phyloP scores from a whole-genome alignment of 495 filamentous ascomycete species.

The Talaromyces adpressus region DNA sequence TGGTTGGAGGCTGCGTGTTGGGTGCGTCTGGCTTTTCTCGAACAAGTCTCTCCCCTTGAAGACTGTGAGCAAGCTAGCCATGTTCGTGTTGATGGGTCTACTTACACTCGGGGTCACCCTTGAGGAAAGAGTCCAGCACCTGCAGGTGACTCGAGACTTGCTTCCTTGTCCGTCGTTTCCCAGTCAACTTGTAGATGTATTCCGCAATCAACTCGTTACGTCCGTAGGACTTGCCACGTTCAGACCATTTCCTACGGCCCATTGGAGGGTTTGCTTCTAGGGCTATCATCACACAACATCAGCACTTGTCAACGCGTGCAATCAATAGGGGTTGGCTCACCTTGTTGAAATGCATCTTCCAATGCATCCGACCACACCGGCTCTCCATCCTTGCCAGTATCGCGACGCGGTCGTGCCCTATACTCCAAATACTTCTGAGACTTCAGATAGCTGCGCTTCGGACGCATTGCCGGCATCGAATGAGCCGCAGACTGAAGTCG shows the following conservation, averaged over 20 bases:
- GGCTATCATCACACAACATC: conserved; percentile 40
- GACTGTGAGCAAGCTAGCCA: neutral
- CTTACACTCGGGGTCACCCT: conserved; percentile 49
- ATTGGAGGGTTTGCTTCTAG: conserved; percentile 74
- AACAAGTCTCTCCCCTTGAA: conserved; percentile 36
- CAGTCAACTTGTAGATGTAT: conserved; percentile 66
- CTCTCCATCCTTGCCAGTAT: conserved; percentile 45
- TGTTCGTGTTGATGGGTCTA: neutral
- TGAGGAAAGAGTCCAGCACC: conserved; percentile 80
- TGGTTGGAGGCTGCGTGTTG: conserved; percentile 26
- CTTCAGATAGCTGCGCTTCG: conserved; percentile 36
- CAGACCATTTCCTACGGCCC: conserved; percentile 70
- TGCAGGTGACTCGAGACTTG: conserved; percentile 96
- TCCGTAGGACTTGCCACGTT: conserved; percentile 66
- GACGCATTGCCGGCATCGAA: conserved; percentile 22
- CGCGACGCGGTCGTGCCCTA: conserved; percentile 58
- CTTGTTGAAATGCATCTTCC: conserved; percentile 84
- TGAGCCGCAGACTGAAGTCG: conserved; percentile 32
- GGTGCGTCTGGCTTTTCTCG: conserved; percentile 35
- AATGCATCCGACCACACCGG: conserved; percentile 75
- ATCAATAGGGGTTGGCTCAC: conserved; percentile 40
- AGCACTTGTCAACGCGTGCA: neutral
- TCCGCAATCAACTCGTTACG: conserved; percentile 88
- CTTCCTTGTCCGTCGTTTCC: conserved; percentile 63
- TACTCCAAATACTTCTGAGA: conserved; percentile 53